These are phyloP conservation scores for Talaromyces adpressus DNA, from an alignment of 495 filamentous ascomycete genomes.

Conservation along the genomic window DNA sequence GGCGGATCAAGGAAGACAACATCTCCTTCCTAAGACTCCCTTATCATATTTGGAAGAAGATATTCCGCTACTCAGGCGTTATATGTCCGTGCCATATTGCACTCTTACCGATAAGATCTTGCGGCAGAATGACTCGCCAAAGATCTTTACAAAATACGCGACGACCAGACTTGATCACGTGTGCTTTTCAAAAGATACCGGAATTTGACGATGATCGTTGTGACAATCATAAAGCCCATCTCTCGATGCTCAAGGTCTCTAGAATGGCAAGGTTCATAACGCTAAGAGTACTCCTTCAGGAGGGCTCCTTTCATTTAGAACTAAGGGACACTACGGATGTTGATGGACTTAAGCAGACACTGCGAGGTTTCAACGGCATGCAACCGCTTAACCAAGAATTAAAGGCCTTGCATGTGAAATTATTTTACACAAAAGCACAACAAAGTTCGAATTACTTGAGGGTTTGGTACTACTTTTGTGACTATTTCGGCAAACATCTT, in stretches of 20 bases:
- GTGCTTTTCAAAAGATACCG: not conserved
- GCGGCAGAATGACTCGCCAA: not conserved
- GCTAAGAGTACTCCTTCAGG: not conserved
- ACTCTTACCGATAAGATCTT: not conserved
- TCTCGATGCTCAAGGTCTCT: not conserved
- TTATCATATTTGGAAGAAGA: slow-evolving; percentile 1
- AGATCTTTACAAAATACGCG: not conserved
- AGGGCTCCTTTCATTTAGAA: not conserved
- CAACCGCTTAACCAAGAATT: slow-evolving; percentile 10
- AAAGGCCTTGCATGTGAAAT: slow-evolving; percentile 16
- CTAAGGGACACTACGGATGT: not conserved
- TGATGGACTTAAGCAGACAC: slow-evolving; percentile 9
- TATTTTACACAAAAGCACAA: slow-evolving; percentile 1
- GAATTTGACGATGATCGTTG: not conserved
- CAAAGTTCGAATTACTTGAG: slow-evolving; percentile 8
- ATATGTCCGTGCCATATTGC: not conserved
- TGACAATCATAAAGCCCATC: not conserved
- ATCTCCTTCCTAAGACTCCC: not conserved
- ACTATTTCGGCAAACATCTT: slow-evolving; percentile 9
- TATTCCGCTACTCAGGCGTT: slow-evolving; percentile 1
- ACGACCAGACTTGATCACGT: not conserved
- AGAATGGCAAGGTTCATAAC: not conserved
- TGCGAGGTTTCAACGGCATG: slow-evolving; percentile 11
- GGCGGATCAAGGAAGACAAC: not conserved
- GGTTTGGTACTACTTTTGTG: slow-evolving; percentile 19